Conservation (phyloP, 2,329 filamentous ascomycete genomes). For the Mycosphaerelloides madeirae region DNA sequence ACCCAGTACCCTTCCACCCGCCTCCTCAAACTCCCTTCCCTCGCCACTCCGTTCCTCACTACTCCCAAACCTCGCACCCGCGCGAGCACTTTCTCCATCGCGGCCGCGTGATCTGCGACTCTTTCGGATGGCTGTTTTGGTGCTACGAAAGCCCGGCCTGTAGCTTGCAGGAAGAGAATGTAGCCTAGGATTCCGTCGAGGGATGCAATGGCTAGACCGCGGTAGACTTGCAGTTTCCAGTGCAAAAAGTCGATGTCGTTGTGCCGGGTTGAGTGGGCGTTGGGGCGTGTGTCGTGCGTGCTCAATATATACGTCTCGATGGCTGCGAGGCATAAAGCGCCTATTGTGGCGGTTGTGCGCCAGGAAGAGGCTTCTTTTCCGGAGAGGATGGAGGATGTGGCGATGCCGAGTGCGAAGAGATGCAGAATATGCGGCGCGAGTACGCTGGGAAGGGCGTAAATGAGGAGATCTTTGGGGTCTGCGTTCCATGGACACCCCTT, state of each 20-base stretch:
- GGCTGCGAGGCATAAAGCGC: slow-evolving; percentile 54
- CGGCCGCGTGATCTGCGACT: slow-evolving; percentile 55
- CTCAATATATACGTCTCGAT: slow-evolving; percentile 63
- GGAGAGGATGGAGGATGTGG: slow-evolving; percentile 64
- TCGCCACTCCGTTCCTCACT: slow-evolving; percentile 70
- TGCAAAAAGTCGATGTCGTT: slow-evolving; percentile 64
- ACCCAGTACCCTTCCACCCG: slow-evolving; percentile 72
- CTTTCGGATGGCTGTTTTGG: slow-evolving; percentile 61
- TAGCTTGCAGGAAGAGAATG: slow-evolving; percentile 70
- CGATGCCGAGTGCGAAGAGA: slow-evolving; percentile 64
- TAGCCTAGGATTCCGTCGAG: slow-evolving; percentile 62
- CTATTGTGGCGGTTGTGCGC: slow-evolving; percentile 65
- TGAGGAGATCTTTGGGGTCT: slow-evolving; percentile 66
- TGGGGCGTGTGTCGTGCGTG: slow-evolving; percentile 61
- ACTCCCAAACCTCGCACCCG: slow-evolving; percentile 70
- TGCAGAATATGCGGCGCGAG: slow-evolving; percentile 76
- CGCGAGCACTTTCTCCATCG: slow-evolving; percentile 56
- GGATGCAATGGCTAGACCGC: slow-evolving; percentile 59
- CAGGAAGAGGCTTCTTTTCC: slow-evolving; percentile 62
- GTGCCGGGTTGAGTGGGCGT: slow-evolving; percentile 56
- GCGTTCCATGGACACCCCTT: too few species aligned
- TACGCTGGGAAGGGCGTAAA: slow-evolving; percentile 73
- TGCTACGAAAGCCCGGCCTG: slow-evolving; percentile 69
- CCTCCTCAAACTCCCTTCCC: slow-evolving; percentile 66
- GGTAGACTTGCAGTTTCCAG: slow-evolving; percentile 63